phyloP scores from a whole-genome alignment of 495 filamentous ascomycete species.

The Annulohypoxylon moriforme region DNA sequence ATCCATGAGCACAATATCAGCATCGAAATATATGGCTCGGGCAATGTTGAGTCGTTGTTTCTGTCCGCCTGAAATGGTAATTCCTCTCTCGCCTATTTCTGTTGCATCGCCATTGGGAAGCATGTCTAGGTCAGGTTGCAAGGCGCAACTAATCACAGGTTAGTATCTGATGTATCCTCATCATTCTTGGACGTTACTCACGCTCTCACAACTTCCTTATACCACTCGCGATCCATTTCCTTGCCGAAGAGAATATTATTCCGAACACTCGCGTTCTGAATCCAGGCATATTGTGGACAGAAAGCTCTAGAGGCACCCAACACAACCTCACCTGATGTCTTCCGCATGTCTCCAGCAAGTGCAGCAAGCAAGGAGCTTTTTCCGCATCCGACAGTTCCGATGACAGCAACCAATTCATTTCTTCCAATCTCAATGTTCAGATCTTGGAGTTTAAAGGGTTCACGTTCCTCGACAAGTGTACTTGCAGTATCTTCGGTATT shows the following conservation, averaged over 20 bases:
- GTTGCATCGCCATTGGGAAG: slow-evolving; percentile 77
- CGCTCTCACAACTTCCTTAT: slow-evolving; percentile 65
- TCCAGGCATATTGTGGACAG: slow-evolving; percentile 97
- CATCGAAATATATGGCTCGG: slow-evolving; percentile 84
- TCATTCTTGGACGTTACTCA: slow-evolving; percentile 43
- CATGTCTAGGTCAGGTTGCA: slow-evolving; percentile 80
- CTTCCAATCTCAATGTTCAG: slow-evolving; percentile 79
- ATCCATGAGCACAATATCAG: slow-evolving; percentile 85
- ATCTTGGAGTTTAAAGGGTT: slow-evolving; percentile 84
- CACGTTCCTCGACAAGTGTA: slow-evolving; percentile 65
- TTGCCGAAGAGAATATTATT: slow-evolving; percentile 94
- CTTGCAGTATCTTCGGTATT: slow-evolving; percentile 61
- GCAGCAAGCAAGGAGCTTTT: slow-evolving; percentile 93
- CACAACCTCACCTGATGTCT: slow-evolving; percentile 75
- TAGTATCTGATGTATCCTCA: slow-evolving; percentile 13
- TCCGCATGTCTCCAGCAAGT: slow-evolving; percentile 92
- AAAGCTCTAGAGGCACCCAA: slow-evolving; percentile 85
- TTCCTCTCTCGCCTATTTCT: slow-evolving; percentile 82
- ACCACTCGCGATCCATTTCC: slow-evolving; percentile 74
- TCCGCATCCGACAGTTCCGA: slow-evolving; percentile 90
- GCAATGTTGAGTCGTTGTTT: slow-evolving; percentile 88
- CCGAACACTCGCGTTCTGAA: slow-evolving; percentile 87
- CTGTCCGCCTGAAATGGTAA: slow-evolving; percentile 85
- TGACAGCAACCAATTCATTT: slow-evolving; percentile 89
- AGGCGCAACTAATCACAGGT: slow-evolving; percentile 68